Evolutionary conservation across 257 asterid species (phyloP), one percentile per base, ranked within the genome.

Genomic region (Orobanche coerulescens): DNA sequence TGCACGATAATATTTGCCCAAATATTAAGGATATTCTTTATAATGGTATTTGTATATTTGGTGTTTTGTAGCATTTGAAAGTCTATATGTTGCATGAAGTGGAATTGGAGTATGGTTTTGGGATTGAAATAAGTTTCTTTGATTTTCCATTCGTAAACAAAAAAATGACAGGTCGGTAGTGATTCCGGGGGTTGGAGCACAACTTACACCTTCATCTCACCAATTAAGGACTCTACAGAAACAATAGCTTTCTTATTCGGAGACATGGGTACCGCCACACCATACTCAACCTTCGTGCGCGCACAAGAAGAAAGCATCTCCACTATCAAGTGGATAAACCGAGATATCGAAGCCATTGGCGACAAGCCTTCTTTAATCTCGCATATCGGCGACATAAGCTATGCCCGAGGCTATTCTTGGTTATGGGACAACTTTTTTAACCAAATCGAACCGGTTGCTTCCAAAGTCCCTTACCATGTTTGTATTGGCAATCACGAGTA

Each of bases 241-340:
- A 81, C 94, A 10, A 57, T 65, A 30, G 97, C 95, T 30, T 92
- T 92, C 82, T 76, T 92, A 53, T 86, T 82, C 54, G 97, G 98
- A 44, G 98, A 92, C 83, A 88, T 92, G 98, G 98, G 98, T 59
- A 86, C 96, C 61, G 84, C 90, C 20, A 82, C 97, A 6, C 91
- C 95, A 0, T 88, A 92, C 80, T 46, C 73, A 5, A 84, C 96
- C 10, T 92, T 79, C 67, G 72, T 70, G 51, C 94, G 95, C 40
- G 74, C 77, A 14, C 97, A 88, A 64, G 81, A 81, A 1, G 97
- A 92, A 65, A 92, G 97, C 72, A 62, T 76, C 58, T 72, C 94
- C 23, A 90, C 96, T 5, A 58, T 92, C 22, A 86, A 88, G 75
- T 92, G 95, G 97, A 92, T 92, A 68, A 67, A 43, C 51, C 75